A percentile compares a stretch with the other conserved stretches of the same genome.
Conservation (phyloP, 192 early-diverging fungal species). For the Thamnidium elegans region DNA sequence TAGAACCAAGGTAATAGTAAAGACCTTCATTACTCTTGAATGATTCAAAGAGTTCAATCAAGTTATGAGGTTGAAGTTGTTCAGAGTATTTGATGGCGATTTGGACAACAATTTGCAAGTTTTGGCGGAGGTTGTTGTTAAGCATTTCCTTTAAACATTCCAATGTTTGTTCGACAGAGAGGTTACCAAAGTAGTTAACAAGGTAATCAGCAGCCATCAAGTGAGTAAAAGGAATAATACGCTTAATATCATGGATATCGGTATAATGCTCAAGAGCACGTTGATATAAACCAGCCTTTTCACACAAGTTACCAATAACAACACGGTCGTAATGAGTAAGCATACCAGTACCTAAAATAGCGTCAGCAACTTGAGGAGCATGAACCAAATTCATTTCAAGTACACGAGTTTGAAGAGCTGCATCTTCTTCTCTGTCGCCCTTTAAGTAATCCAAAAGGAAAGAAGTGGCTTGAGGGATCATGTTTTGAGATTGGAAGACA, state of each 20-base stretch:
- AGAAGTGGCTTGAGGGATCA: slow-evolving; percentile 95
- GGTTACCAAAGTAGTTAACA: slow-evolving; percentile 90
- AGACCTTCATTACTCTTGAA: slow-evolving; percentile 90
- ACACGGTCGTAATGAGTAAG: slow-evolving; percentile 94
- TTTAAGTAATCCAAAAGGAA: slow-evolving; percentile 97
- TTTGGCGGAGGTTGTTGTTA: slow-evolving; percentile 87
- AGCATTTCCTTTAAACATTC: slow-evolving; percentile 95
- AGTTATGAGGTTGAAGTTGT: slow-evolving; percentile 80
- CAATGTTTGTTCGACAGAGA: slow-evolving; percentile 96
- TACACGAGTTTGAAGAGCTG: slow-evolving; percentile 87
- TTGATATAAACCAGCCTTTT: slow-evolving; percentile 97
- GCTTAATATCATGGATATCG: slow-evolving; percentile 95
- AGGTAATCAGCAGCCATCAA: slow-evolving; percentile 88
- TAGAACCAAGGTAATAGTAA: slow-evolving; percentile 95
- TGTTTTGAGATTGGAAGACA: slow-evolving; percentile 86
- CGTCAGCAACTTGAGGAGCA: slow-evolving; percentile 97
- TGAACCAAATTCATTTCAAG: slow-evolving; percentile 98
- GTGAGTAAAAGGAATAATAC: slow-evolving; percentile 87
- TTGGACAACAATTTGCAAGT: slow-evolving; percentile 93
- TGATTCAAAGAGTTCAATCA: slow-evolving; percentile 91
- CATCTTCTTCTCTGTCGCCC: slow-evolving; percentile 89
- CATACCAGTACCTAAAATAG: slow-evolving; percentile 94
- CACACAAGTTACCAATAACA: slow-evolving; percentile 88
- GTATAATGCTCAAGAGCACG: slow-evolving; percentile 95
- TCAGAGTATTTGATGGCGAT: slow-evolving; percentile 97